Evolutionary conservation across 164 flowering plant species (phyloP), one percentile per base, ranked within the genome.

Genomic region (Houttuynia cordata): DNA sequence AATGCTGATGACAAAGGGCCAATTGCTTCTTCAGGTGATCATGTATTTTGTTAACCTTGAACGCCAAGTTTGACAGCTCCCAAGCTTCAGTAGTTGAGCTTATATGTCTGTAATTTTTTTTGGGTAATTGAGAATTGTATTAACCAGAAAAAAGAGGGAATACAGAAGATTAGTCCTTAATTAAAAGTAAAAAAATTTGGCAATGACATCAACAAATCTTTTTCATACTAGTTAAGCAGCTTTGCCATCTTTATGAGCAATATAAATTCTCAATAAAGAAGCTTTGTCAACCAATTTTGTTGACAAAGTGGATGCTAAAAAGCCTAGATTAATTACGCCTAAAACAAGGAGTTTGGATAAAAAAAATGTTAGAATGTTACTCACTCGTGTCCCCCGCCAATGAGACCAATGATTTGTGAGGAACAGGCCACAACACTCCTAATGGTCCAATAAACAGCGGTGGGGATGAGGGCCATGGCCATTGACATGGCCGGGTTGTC

Each of bases 11-110:
- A 60, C 86, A 85, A 20, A 61, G 66, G 39, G 5, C 37, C 52
- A 85, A 72, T 30, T 81, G 83, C 42, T 67, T 70, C 58, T 12
- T 56, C 19, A 88, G 79, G 69, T 82, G 88, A 23, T 59, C 66
- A 56, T 70, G 69, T 21, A 85, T 83, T 73, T 68, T 82, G 58
- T 41, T 65, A 63, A 84, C 64, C 68, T 86, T 84, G 61, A 84
- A 87, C 0, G 84, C 83, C 74, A 88, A 74, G 58, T 81, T 78
- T 0, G 88, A 83, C 8, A 88, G 78, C 76, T 88, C 95, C 98
- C 92, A 87, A 9, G 87, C 74, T 60, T 87, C 95, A 8, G 83
- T 66, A 9, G 93, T 83, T 2, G 86, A 76, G 80, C 49, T 20
- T 12, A 60, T 21, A 51, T 55, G 61, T 47, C 69, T 67, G 54